A percentile compares a stretch with the other conserved stretches of the same genome.
Evolutionary conservation across 176 grass and related monocot genomes (phyloP).

Genomic region (bread wheat (Triticum aestivum)): IWGSC_CS_RefSeq_v2.1 NC_057796.1:16826845-16827344

Average conservation of each 20-base stretch:
- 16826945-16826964: not conserved
- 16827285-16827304: conserved; percentile 71
- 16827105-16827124: not conserved
- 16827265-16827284: conserved; percentile 51
- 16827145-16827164: no score
- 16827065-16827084: conserved; percentile 50
- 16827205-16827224: conserved; percentile 37
- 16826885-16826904: not conserved
- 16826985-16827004: not conserved
- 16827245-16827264: conserved; percentile 78
- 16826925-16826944: not conserved
- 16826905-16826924: not conserved
- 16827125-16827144: no score
- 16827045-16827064: conserved; percentile 28
- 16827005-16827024: conserved; percentile 44
- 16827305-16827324: not conserved
- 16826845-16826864: not conserved
- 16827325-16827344: conserved; percentile 48
- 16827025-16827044: conserved; percentile 31
- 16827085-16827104: conserved; percentile 45
- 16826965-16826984: not conserved
- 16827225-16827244: conserved; percentile 85
- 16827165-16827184: no score
- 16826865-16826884: not conserved
- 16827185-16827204: not conserved